Conservation (phyloP, 2,329 filamentous ascomycete genomes). For the Arthrobotrys sinensis region DNA sequence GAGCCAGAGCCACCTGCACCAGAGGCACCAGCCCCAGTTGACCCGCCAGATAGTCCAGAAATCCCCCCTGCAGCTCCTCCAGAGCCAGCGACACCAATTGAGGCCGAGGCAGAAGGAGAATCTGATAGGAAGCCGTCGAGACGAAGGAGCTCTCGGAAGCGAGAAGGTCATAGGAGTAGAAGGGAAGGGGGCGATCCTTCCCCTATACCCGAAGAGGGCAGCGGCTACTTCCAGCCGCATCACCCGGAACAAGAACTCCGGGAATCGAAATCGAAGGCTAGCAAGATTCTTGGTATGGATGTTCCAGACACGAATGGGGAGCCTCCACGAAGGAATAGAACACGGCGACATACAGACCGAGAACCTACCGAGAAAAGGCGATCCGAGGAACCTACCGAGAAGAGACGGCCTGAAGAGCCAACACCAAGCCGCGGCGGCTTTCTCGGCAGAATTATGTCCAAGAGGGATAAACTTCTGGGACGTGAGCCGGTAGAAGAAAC, state of each 20-base stretch:
- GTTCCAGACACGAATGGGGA: conserved; percentile 48
- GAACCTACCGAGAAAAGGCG: conserved; percentile 38
- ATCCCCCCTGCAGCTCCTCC: conserved; percentile 18
- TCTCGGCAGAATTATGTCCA: conserved; percentile 41
- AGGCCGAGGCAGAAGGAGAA: conserved; percentile 22
- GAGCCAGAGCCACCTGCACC: conserved; percentile 21
- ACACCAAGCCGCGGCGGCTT: conserved; percentile 43
- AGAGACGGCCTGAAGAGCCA: conserved; percentile 36
- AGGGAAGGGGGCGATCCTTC: conserved; percentile 51
- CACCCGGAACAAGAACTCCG: conserved; percentile 48
- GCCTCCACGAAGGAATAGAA: conserved; percentile 14
- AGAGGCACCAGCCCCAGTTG: conserved; percentile 23
- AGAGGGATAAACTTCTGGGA: conserved; percentile 35
- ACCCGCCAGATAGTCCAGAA: conserved; percentile 42
- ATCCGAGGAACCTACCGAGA: conserved; percentile 39
- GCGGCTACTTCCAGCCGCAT: conserved; percentile 35
- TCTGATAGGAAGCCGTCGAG: conserved; percentile 37
- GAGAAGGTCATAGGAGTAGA: conserved; percentile 48
- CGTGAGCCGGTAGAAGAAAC: conserved; percentile 44
- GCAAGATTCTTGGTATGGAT: conserved; percentile 49
- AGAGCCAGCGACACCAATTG: conserved; percentile 12
- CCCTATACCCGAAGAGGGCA: conserved; percentile 51
- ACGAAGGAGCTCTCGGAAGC: conserved; percentile 43
- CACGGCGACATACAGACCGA: conserved; percentile 43
- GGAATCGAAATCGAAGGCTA: conserved; percentile 51